Percentiles rank a stretch among this genome's conserved stretches.
phyloP scores from a whole-genome alignment of 352 stramenopile species.

The Phytophthora idaei region DNA sequence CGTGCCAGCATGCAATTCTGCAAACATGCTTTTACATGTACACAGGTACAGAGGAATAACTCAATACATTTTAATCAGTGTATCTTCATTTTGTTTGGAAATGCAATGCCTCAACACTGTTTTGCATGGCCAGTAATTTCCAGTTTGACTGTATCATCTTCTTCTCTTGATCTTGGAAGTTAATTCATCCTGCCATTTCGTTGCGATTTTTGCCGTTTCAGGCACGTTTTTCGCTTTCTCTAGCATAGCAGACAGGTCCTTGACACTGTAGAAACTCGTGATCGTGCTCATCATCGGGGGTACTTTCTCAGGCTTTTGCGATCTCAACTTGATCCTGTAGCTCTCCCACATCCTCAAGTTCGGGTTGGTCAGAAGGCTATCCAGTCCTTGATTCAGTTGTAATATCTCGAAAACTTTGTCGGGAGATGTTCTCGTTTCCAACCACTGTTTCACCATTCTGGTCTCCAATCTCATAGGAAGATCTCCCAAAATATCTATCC shows the following conservation, averaged over 20 bases:
- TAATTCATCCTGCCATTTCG: background rate
- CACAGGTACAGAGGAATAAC: background rate
- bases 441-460: background rate
- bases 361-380: conserved; percentile 1
- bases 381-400: background rate
- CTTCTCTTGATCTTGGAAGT: background rate
- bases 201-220: conserved; percentile 1
- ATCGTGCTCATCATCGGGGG: conserved; percentile 2
- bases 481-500: no score
- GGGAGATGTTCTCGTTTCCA: background rate
- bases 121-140: background rate
- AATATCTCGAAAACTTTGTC: background rate
- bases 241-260: conserved; percentile 4
- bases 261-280: background rate
- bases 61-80: background rate
- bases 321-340: background rate
- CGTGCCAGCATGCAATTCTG: no score
- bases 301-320: background rate
- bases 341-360: conserved; percentile 1
- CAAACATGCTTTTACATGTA: no score
- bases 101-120: background rate
- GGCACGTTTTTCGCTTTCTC: conserved; percentile 2
- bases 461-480: conserved; percentile 4
- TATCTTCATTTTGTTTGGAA: no score
- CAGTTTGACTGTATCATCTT: background rate